These are phyloP conservation scores for Helianthus tuberosus DNA, from an alignment of 129 eudicot species.

Conservation along the genomic window DNA sequence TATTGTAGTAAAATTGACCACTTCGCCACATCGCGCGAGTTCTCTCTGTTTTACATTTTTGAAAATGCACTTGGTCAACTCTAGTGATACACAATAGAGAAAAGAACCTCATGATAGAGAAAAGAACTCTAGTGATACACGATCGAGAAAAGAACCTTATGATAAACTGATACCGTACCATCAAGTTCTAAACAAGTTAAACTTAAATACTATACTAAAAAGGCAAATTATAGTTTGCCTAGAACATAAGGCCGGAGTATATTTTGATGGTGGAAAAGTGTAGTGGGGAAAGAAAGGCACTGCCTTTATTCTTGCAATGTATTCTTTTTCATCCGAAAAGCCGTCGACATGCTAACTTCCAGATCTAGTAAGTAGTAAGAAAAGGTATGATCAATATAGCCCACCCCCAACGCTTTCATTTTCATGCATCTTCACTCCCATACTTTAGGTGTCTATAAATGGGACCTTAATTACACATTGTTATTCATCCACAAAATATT, in stretches of 20 bases:
- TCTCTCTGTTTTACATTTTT: no score
- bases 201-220: no score
- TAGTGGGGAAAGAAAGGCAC: slow-evolving; percentile 29
- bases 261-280: slow-evolving; percentile 18
- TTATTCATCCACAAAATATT: slow-evolving; percentile 13
- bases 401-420: slow-evolving; percentile 35
- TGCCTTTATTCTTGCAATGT: slow-evolving; percentile 20
- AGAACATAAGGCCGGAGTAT: slow-evolving; percentile 17
- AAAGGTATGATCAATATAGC: slow-evolving; percentile 11
- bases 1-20: no score
- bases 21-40: no score
- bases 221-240: slow-evolving; percentile 12
- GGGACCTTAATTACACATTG: slow-evolving; percentile 22
- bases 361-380: slow-evolving; percentile 28
- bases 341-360: slow-evolving; percentile 27
- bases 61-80: no score
- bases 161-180: no score
- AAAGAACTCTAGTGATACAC: no score
- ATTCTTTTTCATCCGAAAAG: slow-evolving; percentile 23
- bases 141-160: no score
- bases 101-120: no score
- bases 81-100: no score
- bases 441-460: slow-evolving; percentile 50
- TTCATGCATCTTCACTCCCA: slow-evolving; percentile 25
- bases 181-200: no score